Evolutionary conservation across 148 eudicot species (phyloP).

Genomic region (Cornus kousa): DNA sequence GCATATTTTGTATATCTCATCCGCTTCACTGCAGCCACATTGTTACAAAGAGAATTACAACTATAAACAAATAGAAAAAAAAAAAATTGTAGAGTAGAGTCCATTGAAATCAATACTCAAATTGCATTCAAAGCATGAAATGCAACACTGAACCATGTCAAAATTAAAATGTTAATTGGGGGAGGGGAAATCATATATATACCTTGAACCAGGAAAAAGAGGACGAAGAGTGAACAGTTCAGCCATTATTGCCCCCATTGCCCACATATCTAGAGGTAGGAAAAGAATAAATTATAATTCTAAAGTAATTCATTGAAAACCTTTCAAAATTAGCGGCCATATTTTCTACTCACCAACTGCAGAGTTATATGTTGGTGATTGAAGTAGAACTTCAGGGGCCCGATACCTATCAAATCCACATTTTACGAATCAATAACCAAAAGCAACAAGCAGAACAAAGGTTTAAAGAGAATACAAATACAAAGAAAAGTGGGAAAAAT

Average conservation of each 20-base stretch:
- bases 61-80: too few species aligned
- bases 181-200: neutral
- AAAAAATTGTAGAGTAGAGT: neutral
- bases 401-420: constrained; percentile 67
- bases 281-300: neutral
- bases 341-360: constrained; percentile 72
- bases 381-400: constrained; percentile 96
- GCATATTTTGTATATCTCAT: constrained; percentile 90
- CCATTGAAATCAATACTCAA: neutral
- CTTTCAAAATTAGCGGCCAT: neutral
- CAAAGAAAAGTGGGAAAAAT: neutral
- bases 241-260: constrained; percentile 98
- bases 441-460: neutral
- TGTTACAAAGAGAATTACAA: neutral
- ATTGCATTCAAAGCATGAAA: neutral
- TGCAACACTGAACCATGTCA: neutral
- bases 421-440: constrained; percentile 1
- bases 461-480: neutral
- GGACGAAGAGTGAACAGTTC: constrained; percentile 81
- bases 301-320: neutral
- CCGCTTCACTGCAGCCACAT: constrained; percentile 67
- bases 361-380: constrained; percentile 73
- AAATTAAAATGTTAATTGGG: neutral
- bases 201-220: constrained; percentile 93
- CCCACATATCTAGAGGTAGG: constrained; percentile 86